Evolutionary conservation across 768 basidiomycete species (phyloP).

Genomic region (Auricularia auricula-judae): DNA sequence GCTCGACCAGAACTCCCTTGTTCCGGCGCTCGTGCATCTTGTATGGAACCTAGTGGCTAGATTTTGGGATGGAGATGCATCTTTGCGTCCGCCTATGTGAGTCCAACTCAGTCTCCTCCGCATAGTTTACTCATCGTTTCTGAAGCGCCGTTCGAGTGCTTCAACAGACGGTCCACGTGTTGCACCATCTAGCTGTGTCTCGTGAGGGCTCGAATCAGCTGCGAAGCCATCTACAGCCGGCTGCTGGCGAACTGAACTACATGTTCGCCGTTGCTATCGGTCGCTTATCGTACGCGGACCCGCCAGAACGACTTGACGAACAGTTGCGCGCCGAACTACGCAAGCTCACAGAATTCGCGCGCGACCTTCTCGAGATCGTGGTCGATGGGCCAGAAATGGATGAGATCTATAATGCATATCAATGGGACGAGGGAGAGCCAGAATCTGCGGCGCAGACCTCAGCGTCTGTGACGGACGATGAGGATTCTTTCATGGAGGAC

Average conservation of each 20-base stretch:
- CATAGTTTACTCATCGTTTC: background rate
- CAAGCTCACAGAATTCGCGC: constrained; percentile 44
- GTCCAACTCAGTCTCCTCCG: constrained; percentile 4
- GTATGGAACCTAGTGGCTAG: constrained; percentile 40
- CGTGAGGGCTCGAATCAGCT: constrained; percentile 38
- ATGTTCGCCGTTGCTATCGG: constrained; percentile 71
- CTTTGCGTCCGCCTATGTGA: constrained; percentile 22
- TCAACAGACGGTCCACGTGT: constrained; percentile 42
- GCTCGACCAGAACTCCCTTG: constrained; percentile 38
- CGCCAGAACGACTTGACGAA: constrained; percentile 46
- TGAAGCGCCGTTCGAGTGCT: constrained; percentile 40
- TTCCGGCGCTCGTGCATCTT: constrained; percentile 55
- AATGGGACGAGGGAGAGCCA: constrained; percentile 28
- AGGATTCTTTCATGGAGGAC: background rate
- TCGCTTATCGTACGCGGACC: constrained; percentile 57
- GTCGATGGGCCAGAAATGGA: constrained; percentile 66
- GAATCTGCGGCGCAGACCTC: constrained; percentile 18
- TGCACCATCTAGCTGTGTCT: constrained; percentile 53
- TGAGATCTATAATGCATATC: constrained; percentile 50
- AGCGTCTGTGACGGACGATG: background rate
- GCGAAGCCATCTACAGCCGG: constrained; percentile 45
- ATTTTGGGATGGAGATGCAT: constrained; percentile 56
- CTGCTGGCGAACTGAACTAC: constrained; percentile 44
- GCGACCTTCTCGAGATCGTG: constrained; percentile 52
- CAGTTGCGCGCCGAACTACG: constrained; percentile 31